Percentiles rank a stretch among this genome's conserved stretches.
Conservation (phyloP, 805 yeast species). For the Myxozyma nipponensis region DNA sequence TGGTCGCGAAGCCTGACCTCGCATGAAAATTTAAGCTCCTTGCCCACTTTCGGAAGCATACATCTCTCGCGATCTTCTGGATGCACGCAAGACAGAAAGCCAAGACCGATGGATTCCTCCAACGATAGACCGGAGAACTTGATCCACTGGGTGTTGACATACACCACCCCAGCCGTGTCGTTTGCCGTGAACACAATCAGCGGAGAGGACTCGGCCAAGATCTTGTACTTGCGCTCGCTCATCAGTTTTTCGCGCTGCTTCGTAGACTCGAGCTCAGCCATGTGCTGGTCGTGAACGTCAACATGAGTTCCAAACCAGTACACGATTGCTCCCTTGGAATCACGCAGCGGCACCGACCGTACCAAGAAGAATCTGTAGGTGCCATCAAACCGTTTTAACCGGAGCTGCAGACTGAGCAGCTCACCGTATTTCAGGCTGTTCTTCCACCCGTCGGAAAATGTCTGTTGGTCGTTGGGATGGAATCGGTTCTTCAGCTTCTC, state of each 20-base stretch:
- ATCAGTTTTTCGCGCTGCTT: slow-evolving; percentile 33
- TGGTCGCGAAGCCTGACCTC: slow-evolving; percentile 33
- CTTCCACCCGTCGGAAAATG: slow-evolving; percentile 31
- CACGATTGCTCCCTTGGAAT: slow-evolving; percentile 33
- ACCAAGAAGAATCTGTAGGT: slow-evolving; percentile 33
- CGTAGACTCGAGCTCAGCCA: slow-evolving; percentile 34
- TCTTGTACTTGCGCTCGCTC: slow-evolving; percentile 34
- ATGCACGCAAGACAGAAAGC: slow-evolving; percentile 33
- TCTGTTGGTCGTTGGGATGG: slow-evolving; percentile 34
- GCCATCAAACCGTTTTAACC: slow-evolving; percentile 36
- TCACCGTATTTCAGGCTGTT: slow-evolving; percentile 33
- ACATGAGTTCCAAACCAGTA: slow-evolving; percentile 38
- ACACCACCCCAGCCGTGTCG: slow-evolving; percentile 32
- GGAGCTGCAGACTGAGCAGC: slow-evolving; percentile 31
- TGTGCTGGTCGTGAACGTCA: slow-evolving; percentile 36
- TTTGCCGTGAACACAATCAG: slow-evolving; percentile 35
- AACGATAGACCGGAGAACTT: slow-evolving; percentile 33
- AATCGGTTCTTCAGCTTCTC: slow-evolving; percentile 26
- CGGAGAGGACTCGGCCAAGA: slow-evolving; percentile 36
- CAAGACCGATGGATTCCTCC: slow-evolving; percentile 32
- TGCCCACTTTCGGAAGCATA: slow-evolving; percentile 20
- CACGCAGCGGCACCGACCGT: slow-evolving; percentile 35
- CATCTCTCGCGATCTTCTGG: slow-evolving; percentile 35
- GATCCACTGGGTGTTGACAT: slow-evolving; percentile 37
- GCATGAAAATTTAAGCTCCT: slow-evolving; percentile 18